Evolutionary conservation across 2,329 filamentous ascomycete species (phyloP).

Genomic region (Fusarium proliferatum): DNA sequence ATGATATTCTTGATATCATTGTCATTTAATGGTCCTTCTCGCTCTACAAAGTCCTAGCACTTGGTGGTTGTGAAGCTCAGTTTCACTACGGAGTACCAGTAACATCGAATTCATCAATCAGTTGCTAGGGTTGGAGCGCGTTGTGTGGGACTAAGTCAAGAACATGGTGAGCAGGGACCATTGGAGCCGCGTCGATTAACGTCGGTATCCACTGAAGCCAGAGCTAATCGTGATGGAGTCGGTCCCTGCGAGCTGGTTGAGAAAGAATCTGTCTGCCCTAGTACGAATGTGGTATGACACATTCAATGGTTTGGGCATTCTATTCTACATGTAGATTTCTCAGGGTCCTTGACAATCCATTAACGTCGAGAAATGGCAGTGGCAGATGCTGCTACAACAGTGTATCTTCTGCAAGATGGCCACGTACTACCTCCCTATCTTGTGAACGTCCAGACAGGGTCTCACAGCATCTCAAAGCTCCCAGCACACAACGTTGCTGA

Average conservation of each 20-base stretch:
- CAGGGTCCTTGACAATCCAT: constrained; percentile 16
- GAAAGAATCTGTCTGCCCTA: constrained; percentile 8
- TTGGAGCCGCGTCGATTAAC: constrained; percentile 28
- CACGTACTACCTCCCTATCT: background rate
- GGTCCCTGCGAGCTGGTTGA: constrained; percentile 14
- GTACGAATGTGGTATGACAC: constrained; percentile 30
- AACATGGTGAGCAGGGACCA: constrained; percentile 29
- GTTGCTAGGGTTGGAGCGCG: background rate
- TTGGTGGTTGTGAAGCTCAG: background rate
- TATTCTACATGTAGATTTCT: constrained; percentile 16
- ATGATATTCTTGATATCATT: background rate
- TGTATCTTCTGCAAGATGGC: background rate
- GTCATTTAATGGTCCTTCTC: background rate
- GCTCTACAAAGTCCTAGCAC: background rate
- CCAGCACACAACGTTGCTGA: background rate
- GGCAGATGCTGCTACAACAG: background rate
- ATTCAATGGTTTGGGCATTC: constrained; percentile 11
- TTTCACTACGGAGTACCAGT: background rate
- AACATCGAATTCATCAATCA: background rate
- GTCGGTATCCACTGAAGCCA: constrained; percentile 19
- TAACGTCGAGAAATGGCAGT: background rate
- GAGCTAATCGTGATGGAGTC: constrained; percentile 32
- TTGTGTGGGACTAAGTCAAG: constrained; percentile 2
- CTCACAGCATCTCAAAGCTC: background rate
- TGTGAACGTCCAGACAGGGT: background rate